Conservation (phyloP, 108 stramenopile genomes). For the Nitzschia sp. region DNA sequence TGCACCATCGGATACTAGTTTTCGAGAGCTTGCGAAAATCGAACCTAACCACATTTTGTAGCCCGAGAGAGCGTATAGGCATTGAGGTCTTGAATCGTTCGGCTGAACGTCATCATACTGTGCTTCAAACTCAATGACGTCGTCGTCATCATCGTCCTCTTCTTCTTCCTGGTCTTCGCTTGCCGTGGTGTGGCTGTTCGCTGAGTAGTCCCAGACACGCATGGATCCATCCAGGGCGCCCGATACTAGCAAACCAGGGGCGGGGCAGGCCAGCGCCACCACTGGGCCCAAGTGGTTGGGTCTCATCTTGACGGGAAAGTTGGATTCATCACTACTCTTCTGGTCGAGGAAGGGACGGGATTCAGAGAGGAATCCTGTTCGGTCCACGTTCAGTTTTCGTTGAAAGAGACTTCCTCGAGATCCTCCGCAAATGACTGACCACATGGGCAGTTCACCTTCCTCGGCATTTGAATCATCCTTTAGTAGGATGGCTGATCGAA, state of each 20-base stretch:
- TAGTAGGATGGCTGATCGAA: conserved; percentile 35
- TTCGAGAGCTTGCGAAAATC: conserved; percentile 53
- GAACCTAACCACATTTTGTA: conserved; percentile 80
- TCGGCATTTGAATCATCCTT: conserved; percentile 20
- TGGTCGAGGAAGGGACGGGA: conserved; percentile 5
- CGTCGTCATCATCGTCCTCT: conserved; percentile 6
- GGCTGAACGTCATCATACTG: conserved; percentile 15
- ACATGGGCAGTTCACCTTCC: conserved; percentile 4
- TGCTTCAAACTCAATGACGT: conserved; percentile 12
- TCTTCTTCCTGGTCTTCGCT: conserved; percentile 6
- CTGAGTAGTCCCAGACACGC: conserved; percentile 53
- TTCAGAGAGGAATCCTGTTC: conserved; percentile 25
- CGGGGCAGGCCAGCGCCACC: conserved; percentile 44
- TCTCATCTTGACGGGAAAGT: conserved; percentile 20
- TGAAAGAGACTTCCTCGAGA: conserved; percentile 48
- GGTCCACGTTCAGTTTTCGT: conserved; percentile 32
- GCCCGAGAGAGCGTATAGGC: conserved; percentile 63
- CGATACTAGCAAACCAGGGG: conserved; percentile 52
- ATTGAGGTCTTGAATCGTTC: conserved; percentile 28
- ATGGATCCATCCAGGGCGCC: conserved; percentile 67
- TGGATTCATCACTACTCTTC: not conserved
- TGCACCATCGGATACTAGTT: conserved; percentile 70
- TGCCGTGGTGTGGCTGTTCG: not conserved
- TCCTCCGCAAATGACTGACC: conserved; percentile 48
- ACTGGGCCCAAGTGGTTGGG: conserved; percentile 56